Base-by-base conservation (phyloP, 1,284 basidiomycete species). In the Pseudozyma flocculosa region DNA sequence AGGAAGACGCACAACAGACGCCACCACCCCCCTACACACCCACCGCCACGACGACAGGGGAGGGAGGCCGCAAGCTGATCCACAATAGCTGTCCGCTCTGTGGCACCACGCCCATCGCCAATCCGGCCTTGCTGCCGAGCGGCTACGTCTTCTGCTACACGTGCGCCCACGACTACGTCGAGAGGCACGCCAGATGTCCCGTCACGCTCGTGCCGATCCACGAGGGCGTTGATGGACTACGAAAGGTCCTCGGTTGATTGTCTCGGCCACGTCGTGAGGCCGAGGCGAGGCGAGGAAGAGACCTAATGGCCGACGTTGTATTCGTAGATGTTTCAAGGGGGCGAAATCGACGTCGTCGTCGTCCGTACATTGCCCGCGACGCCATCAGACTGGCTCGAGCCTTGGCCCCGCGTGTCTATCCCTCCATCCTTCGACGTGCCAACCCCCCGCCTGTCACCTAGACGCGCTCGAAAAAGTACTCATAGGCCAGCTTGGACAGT, bases 121-220 rank as follows among this genome's bases (percentile, higher is more conserved):
- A 97, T 75, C 88, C 93, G 30, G 93, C 91, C 17, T 88, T 90
- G 23, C 79, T 97, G 40, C 90, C 92, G 10, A 89, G 87, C 26
- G 93, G 95, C 41, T 96, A 93, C 82, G 90, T 96, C 9, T 94
- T 90, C 74, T 96, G 94, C 80, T 98, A 95, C 79, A 87, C 89
- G 39, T 97, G 94, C 79, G 87, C 88, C 47, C 87, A 89, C 81
- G 86, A 87, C 54, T 85, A 91, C 68, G 86, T 96, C 43, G 85
- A 89, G 77, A 85, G 86, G 72, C 81, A 87, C 54, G 85, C 86
- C 29, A 83, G 81, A 72, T 97, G 93, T 81, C 93, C 93, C 52
- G 87, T 97, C 64, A 95, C 93, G 46, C 82, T 90, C 45, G 78
- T 89, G 46, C 84, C 85, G 5, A 83, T 88, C 26, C 82, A 83